These are phyloP conservation scores for Arabidopsis thaliana DNA, from an alignment of 345 rosid genomes.

Conservation along the genomic window TAIR10.1 NC_003076.8:4807501-4808000, in stretches of 20 bases:
- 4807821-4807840: neutral
- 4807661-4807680: conserved; percentile 64
- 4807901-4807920: no score
- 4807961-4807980: no score
- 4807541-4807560: neutral
- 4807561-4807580: conserved; percentile 55
- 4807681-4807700: conserved; percentile 50
- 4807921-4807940: neutral
- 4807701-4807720: conserved; percentile 29
- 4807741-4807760: neutral
- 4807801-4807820: neutral
- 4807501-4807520: no score
- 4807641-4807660: conserved; percentile 51
- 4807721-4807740: neutral
- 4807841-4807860: no score
- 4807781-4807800: neutral
- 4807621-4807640: conserved; percentile 51
- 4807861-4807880: no score
- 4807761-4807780: neutral
- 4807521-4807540: no score
- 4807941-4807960: no score
- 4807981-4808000: neutral
- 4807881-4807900: no score
- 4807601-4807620: conserved; percentile 50
- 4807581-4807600: conserved; percentile 64